phyloP scores from a whole-genome alignment of 1,284 basidiomycete genomes.

The Grifola frondosa region DNA sequence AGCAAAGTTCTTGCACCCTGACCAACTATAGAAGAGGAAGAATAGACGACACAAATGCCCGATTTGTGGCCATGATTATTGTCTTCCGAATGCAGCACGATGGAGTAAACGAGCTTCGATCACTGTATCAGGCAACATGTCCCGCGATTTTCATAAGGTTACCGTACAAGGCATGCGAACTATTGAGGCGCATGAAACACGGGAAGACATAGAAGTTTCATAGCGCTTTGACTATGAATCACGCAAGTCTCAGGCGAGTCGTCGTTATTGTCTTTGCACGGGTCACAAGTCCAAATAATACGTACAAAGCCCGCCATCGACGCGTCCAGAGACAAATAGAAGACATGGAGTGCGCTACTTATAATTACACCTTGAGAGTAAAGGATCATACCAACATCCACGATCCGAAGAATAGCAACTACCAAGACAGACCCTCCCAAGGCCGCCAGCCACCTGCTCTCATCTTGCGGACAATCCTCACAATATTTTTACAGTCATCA shows the following conservation, averaged over 20 bases:
- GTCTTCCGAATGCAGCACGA: conserved; percentile 12
- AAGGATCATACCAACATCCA: too few relatives aligned
- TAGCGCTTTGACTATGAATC: too few relatives aligned
- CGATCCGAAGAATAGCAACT: too few relatives aligned
- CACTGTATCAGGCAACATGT: neutral
- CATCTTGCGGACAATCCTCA: conserved; percentile 33
- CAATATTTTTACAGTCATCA: conserved; percentile 41
- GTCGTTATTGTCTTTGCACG: conserved; percentile 21
- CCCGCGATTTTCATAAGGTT: conserved; percentile 1
- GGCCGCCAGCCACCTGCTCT: conserved; percentile 29
- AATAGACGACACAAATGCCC: conserved; percentile 3
- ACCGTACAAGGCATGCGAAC: neutral
- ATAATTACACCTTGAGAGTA: too few relatives aligned
- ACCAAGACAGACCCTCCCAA: conserved; percentile 12
- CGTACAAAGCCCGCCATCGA: too few relatives aligned
- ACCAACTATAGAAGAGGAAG: conserved; percentile 2
- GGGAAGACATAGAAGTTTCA: too few relatives aligned
- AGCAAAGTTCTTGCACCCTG: too few relatives aligned
- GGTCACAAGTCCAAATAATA: conserved; percentile 14
- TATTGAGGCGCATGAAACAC: too few relatives aligned
- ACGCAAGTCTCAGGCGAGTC: too few relatives aligned
- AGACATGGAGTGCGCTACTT: too few relatives aligned
- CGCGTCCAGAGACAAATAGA: too few relatives aligned
- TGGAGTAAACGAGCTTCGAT: conserved; percentile 6
- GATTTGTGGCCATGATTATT: conserved; percentile 8